These are phyloP conservation scores for Globisporangium radiosum DNA, from an alignment of 352 stramenopile genomes.

Conservation along the genomic window DNA sequence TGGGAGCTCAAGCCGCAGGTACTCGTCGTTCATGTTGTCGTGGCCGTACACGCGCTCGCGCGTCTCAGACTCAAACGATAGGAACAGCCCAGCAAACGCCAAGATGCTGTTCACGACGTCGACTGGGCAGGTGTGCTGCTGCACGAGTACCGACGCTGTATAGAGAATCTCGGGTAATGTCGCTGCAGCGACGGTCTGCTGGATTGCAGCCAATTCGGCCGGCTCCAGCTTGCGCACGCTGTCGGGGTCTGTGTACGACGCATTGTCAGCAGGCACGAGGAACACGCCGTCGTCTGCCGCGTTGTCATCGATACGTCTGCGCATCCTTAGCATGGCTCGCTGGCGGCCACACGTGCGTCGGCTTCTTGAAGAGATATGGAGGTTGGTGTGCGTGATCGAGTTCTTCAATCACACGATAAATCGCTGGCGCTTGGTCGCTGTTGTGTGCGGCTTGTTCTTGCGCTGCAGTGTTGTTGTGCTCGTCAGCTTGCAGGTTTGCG, in stretches of 20 bases:
- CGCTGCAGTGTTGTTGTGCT: too few relatives aligned
- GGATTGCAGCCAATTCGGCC: slow-evolving; percentile 22
- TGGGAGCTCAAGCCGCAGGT: slow-evolving; percentile 18
- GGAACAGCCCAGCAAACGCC: slow-evolving; percentile 40
- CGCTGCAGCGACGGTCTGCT: slow-evolving; percentile 21
- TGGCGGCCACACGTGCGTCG: too few relatives aligned
- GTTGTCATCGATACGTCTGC: too few relatives aligned
- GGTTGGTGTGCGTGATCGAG: too few relatives aligned
- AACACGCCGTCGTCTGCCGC: slow-evolving; percentile 20
- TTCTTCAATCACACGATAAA: too few relatives aligned
- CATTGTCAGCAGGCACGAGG: slow-evolving; percentile 33
- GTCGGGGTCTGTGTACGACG: slow-evolving; percentile 16
- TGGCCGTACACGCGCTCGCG: slow-evolving; percentile 18
- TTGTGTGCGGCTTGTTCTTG: too few relatives aligned
- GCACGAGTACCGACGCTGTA: slow-evolving; percentile 31
- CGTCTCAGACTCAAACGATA: slow-evolving; percentile 39
- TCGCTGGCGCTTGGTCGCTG: too few relatives aligned
- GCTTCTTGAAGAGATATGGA: too few relatives aligned
- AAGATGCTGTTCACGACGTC: slow-evolving; percentile 26
- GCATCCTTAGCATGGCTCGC: too few relatives aligned
- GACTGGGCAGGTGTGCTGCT: slow-evolving; percentile 18
- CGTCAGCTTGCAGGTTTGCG: too few relatives aligned
- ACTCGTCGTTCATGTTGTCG: slow-evolving; percentile 52
- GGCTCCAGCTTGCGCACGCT: slow-evolving; percentile 36
- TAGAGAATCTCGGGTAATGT: slow-evolving; percentile 30